These are phyloP conservation scores for Sphaerulina vaccinii DNA, from an alignment of 2,329 filamentous ascomycete genomes.

Conservation along the genomic window DNA sequence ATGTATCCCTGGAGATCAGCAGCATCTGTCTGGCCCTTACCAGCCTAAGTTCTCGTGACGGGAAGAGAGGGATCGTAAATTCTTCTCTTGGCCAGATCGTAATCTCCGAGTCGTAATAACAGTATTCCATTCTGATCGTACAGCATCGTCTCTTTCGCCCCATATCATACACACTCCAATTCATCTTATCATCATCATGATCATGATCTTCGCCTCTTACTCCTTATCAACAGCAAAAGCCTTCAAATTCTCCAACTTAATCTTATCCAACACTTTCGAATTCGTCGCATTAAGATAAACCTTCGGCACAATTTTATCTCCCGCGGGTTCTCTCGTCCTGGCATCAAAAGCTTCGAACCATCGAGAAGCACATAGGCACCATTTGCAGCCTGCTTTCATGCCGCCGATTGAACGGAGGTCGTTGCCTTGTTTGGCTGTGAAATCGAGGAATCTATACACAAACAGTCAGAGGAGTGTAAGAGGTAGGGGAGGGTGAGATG, in stretches of 20 bases:
- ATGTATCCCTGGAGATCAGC: no score
- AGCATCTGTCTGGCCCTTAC: no score
- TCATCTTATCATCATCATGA: no score
- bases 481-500: neutral
- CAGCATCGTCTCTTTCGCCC: no score
- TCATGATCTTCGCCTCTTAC: no score
- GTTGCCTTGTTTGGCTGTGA: constrained; percentile 58
- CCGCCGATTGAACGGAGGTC: constrained; percentile 54
- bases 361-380: constrained; percentile 59
- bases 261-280: constrained; percentile 50
- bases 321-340: constrained; percentile 43
- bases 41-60: no score
- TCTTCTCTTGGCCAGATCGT: no score
- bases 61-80: no score
- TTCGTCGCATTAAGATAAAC: constrained; percentile 55
- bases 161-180: no score
- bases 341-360: constrained; percentile 61
- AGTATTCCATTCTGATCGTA: no score
- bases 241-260: constrained; percentile 51
- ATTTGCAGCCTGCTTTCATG: constrained; percentile 59
- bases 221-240: constrained; percentile 39
- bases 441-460: constrained; percentile 55
- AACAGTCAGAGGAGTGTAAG: neutral
- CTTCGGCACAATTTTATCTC: constrained; percentile 48
- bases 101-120: no score